Conservation (phyloP, 257 asterid genomes). For the Pogostemon cablin region DNA sequence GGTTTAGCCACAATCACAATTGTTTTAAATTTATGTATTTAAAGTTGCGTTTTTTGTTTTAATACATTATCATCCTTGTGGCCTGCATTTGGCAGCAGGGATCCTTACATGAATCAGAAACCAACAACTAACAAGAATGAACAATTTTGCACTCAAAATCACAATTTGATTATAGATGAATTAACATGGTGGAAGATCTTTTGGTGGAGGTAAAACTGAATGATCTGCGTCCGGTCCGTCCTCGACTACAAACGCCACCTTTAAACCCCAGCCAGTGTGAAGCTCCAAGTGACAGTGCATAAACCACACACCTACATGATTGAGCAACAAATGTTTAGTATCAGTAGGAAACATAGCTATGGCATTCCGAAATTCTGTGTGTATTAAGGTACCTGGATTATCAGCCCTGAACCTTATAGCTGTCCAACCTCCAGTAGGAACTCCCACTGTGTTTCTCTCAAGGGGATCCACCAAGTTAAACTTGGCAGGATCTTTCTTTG, state of each 20-base stretch:
- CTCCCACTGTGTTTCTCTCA: constrained; percentile 43
- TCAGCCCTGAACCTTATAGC: constrained; percentile 43
- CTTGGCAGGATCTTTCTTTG: constrained; percentile 32
- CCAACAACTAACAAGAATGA: constrained; percentile 10
- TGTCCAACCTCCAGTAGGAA: constrained; percentile 45
- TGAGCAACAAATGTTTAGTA: not conserved
- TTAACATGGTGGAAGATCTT: constrained; percentile 47
- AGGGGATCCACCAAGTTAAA: constrained; percentile 41
- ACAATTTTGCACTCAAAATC: not conserved
- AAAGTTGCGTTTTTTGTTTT: not conserved
- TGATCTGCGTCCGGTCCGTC: constrained; percentile 37
- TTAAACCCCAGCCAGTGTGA: constrained; percentile 45
- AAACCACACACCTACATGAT: constrained; percentile 39
- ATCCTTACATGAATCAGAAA: constrained; percentile 16
- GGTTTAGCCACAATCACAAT: no score
- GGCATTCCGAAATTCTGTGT: not conserved
- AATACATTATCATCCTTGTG: constrained; percentile 18
- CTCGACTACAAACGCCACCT: constrained; percentile 43
- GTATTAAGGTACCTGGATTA: constrained; percentile 35
- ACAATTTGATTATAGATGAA: not conserved
- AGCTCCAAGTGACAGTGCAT: constrained; percentile 50
- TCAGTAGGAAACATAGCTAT: not conserved
- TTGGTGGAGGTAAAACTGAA: constrained; percentile 42
- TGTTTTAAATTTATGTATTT: not conserved
- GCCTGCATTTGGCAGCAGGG: constrained; percentile 29